These are phyloP conservation scores for Spergularia azorica DNA, from an alignment of 179 eudicot species.

Conservation along the genomic window DNA sequence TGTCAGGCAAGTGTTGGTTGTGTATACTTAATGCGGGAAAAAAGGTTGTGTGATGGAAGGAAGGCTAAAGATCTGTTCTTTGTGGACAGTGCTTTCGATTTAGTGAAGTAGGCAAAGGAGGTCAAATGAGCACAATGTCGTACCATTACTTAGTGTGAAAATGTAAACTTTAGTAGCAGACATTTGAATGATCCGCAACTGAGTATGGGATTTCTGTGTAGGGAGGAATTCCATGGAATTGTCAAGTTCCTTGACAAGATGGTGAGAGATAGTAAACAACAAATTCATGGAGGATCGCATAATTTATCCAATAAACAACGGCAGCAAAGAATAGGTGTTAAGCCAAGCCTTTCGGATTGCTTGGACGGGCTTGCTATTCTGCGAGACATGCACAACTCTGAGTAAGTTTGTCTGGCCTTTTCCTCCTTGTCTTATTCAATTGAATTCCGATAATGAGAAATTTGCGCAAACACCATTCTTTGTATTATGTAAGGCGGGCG, in stretches of 20 bases:
- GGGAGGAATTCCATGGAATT: conserved; percentile 65
- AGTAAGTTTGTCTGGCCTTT: conserved; percentile 47
- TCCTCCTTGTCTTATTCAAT: background rate
- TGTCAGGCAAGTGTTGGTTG: too few species aligned
- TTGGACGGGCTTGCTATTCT: conserved; percentile 66
- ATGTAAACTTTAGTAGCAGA: background rate
- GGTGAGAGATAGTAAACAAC: conserved; percentile 72
- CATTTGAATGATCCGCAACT: background rate
- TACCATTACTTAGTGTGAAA: too few species aligned
- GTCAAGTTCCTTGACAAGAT: conserved; percentile 63
- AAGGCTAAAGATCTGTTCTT: background rate
- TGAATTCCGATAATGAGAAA: conserved; percentile 1
- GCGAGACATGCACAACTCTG: conserved; percentile 80
- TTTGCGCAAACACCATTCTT: background rate
- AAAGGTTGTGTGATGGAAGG: background rate
- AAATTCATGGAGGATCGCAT: conserved; percentile 57
- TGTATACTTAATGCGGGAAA: background rate
- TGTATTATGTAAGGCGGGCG: background rate
- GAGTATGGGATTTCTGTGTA: conserved; percentile 17
- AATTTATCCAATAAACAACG: conserved; percentile 50
- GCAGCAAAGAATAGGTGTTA: conserved; percentile 65
- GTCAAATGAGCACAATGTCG: background rate
- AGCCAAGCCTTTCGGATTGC: conserved; percentile 84
- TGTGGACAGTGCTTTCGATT: background rate
- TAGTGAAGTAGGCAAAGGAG: background rate